phyloP scores from a whole-genome alignment of 305 asterid species.

The Salvia sclarea region DNA sequence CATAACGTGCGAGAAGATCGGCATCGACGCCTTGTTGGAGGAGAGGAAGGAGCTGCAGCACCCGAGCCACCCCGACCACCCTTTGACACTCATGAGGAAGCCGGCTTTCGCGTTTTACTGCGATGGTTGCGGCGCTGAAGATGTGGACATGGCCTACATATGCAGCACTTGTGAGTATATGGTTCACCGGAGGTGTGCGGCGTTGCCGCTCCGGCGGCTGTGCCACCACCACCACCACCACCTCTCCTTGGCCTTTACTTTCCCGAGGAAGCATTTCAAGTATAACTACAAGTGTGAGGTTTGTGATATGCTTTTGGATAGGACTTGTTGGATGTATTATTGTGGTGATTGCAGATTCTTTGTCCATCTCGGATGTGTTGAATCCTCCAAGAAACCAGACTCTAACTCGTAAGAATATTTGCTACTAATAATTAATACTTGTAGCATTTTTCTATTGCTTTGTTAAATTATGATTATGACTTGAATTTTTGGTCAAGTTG shows the following conservation, averaged over 20 bases:
- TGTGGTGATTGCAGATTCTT: neutral
- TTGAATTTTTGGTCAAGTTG: no score
- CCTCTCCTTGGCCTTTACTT: neutral
- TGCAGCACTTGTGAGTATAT: neutral
- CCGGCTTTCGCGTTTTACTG: neutral
- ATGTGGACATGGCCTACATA: conserved; percentile 5
- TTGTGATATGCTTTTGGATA: neutral
- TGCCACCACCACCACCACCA: conserved; percentile 14
- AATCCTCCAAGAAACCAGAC: neutral
- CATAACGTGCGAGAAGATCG: neutral
- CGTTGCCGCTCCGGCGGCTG: neutral
- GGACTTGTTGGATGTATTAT: neutral
- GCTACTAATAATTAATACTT: no score
- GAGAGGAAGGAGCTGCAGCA: neutral
- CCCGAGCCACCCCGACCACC: neutral
- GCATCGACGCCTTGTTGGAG: neutral
- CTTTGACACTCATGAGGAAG: conserved; percentile 4
- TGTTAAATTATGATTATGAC: no score
- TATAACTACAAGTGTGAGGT: neutral
- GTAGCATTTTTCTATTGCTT: no score
- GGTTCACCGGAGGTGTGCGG: conserved; percentile 14
- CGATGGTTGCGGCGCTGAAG: neutral
- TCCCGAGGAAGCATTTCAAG: neutral
- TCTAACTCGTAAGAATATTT: neutral
- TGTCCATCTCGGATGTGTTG: neutral